Conservation (phyloP, 306 rosid genomes). For the Citrullus colocynthis region DNA sequence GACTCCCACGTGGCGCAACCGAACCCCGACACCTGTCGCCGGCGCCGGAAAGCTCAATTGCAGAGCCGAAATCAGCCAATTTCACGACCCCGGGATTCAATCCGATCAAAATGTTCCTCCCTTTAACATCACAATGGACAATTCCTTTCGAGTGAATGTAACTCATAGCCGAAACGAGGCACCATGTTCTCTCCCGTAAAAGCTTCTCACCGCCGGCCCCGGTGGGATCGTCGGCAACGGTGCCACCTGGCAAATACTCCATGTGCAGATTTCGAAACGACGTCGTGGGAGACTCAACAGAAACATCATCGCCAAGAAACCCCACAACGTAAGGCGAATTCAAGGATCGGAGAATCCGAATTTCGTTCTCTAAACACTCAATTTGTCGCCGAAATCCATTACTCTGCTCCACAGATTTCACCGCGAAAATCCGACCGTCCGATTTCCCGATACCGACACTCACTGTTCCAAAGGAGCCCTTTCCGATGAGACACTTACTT, state of each 20-base stretch:
- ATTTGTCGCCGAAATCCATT: slow-evolving; percentile 20
- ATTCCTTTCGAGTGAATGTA: slow-evolving; percentile 45
- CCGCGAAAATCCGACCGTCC: slow-evolving; percentile 52
- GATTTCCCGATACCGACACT: slow-evolving; percentile 31
- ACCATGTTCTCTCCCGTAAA: slow-evolving; percentile 41
- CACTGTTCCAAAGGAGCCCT: slow-evolving; percentile 64
- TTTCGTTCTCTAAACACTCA: slow-evolving; percentile 62
- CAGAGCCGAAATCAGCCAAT: slow-evolving; percentile 80
- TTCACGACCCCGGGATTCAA: slow-evolving; percentile 18
- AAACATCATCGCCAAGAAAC: slow-evolving; percentile 49
- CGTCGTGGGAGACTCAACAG: slow-evolving; percentile 25
- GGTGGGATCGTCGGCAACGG: slow-evolving; percentile 28
- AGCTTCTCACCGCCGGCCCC: slow-evolving; percentile 39
- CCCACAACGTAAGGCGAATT: slow-evolving; percentile 49
- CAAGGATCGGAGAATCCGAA: slow-evolving; percentile 35
- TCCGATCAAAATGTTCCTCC: slow-evolving; percentile 49
- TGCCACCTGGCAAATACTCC: slow-evolving; percentile 83
- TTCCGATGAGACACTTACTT: slow-evolving; percentile 53
- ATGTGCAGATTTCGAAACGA: slow-evolving; percentile 53
- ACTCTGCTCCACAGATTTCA: slow-evolving; percentile 50
- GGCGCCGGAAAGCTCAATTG: slow-evolving; percentile 6
- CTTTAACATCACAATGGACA: slow-evolving; percentile 84
- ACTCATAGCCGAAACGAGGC: slow-evolving; percentile 49
- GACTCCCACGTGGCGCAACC: slow-evolving; percentile 58
- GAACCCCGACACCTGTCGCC: neutral